These are phyloP conservation scores for Cordia subcordata DNA, from an alignment of 257 asterid genomes.

Conservation along the genomic window DNA sequence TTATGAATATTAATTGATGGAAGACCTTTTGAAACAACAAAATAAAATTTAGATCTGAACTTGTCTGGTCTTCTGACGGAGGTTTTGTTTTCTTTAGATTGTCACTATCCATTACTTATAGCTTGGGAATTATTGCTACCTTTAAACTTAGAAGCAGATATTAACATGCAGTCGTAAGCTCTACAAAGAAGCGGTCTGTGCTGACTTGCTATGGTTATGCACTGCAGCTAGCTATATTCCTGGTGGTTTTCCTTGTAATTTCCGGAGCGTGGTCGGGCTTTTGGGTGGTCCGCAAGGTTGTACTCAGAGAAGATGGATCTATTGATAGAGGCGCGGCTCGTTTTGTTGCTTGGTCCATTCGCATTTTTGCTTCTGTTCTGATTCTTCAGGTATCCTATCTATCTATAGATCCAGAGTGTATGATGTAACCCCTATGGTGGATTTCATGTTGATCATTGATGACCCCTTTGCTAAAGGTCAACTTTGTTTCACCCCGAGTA, in stretches of 20 bases:
- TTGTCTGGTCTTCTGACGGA: background rate
- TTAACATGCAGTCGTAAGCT: conserved; percentile 12
- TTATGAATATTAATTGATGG: background rate
- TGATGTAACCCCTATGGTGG: background rate
- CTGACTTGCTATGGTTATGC: conserved; percentile 21
- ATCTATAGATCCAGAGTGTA: background rate
- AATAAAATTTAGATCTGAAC: background rate
- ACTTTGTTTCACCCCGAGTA: background rate
- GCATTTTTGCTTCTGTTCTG: conserved; percentile 62
- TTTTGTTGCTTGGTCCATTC: conserved; percentile 73
- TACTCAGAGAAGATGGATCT: conserved; percentile 72
- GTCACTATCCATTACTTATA: background rate
- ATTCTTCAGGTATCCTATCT: conserved; percentile 69
- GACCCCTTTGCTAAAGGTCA: background rate
- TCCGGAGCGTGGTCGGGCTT: conserved; percentile 92
- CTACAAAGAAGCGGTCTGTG: background rate
- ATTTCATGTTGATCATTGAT: background rate
- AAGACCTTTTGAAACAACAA: background rate
- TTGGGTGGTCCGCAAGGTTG: conserved; percentile 86
- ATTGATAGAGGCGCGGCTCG: conserved; percentile 65
- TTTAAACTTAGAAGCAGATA: background rate
- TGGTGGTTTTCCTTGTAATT: conserved; percentile 60
- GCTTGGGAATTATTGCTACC: background rate
- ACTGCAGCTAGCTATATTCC: conserved; percentile 58
- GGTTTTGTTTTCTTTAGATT: conserved; percentile 1